phyloP scores from a whole-genome alignment of 805 yeast species.

The Torulaspora gathmanii region DNA sequence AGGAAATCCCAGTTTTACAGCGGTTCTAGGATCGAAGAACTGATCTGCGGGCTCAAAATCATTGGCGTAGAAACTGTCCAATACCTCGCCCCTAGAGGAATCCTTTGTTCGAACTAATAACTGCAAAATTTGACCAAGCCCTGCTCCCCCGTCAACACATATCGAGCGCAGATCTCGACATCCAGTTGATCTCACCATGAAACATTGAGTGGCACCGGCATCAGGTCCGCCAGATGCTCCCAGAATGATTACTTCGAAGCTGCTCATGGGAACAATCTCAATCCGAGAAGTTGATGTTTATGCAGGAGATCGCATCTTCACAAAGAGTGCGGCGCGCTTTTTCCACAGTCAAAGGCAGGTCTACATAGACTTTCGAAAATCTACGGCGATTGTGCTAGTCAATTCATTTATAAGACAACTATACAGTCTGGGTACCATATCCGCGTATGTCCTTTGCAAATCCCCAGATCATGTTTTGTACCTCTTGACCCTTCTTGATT shows the following conservation, averaged over 20 bases:
- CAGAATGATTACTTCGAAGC: slow-evolving; percentile 58
- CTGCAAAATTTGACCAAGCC: slow-evolving; percentile 52
- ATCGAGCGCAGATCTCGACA: slow-evolving; percentile 38
- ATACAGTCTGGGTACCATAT: slow-evolving; percentile 69
- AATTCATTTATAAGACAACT: background rate
- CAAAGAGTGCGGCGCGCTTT: background rate
- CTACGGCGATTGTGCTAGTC: background rate
- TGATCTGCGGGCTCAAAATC: slow-evolving; percentile 21
- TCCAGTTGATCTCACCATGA: slow-evolving; percentile 54
- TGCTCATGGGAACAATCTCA: slow-evolving; percentile 8
- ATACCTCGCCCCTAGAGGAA: slow-evolving; percentile 2
- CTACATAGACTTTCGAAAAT: background rate
- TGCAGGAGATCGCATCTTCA: background rate
- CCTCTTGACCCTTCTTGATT: slow-evolving; percentile 60
- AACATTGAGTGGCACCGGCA: slow-evolving; percentile 64
- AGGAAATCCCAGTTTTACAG: slow-evolving; percentile 19
- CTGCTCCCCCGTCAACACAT: slow-evolving; percentile 78
- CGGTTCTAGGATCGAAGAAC: slow-evolving; percentile 14
- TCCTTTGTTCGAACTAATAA: slow-evolving; percentile 23
- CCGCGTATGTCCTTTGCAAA: slow-evolving; percentile 87
- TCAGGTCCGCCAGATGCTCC: slow-evolving; percentile 87
- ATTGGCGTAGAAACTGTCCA: slow-evolving; percentile 24
- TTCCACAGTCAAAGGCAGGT: too few relatives aligned
- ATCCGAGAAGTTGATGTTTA: background rate
- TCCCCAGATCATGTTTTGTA: slow-evolving; percentile 79